phyloP scores from a whole-genome alignment of 768 basidiomycete genomes.

The Boletus vermiculosoides region DNA sequence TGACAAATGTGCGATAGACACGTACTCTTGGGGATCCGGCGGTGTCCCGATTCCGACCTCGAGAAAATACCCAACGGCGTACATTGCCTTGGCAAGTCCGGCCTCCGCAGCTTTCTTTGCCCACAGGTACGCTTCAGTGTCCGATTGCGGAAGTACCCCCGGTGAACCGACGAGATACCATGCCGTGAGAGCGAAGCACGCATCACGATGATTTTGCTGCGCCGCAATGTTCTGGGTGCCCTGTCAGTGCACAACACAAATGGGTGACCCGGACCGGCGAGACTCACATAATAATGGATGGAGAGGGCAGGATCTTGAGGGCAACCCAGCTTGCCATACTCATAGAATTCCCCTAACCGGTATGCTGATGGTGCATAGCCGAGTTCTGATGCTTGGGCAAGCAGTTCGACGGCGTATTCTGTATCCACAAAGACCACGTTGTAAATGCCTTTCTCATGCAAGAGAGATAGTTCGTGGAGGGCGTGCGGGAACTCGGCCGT shows the following conservation, averaged over 20 bases:
- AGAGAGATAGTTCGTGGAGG: conserved; percentile 86
- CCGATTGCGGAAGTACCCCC: conserved; percentile 95
- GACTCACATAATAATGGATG: conserved; percentile 98
- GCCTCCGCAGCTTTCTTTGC: conserved; percentile 92
- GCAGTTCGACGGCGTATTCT: conserved; percentile 90
- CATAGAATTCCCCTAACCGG: conserved; percentile 96
- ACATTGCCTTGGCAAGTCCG: conserved; percentile 93
- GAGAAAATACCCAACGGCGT: conserved; percentile 95
- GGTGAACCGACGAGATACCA: conserved; percentile 99
- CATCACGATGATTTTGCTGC: conserved; percentile 94
- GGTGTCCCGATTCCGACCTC: conserved; percentile 91
- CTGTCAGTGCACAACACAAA: conserved; percentile 15
- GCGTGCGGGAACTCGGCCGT: conserved; percentile 97
- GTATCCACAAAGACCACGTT: conserved; percentile 97
- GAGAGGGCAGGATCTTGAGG: conserved; percentile 96
- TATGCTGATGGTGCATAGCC: conserved; percentile 97
- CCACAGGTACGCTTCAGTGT: conserved; percentile 98
- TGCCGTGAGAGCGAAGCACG: conserved; percentile 96
- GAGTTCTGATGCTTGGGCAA: conserved; percentile 93
- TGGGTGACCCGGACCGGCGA: background rate
- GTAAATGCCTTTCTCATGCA: conserved; percentile 97
- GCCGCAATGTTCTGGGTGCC: conserved; percentile 89
- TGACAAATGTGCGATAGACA: conserved; percentile 18
- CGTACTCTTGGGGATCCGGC: conserved; percentile 65
- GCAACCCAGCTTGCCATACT: conserved; percentile 98